phyloP scores from a whole-genome alignment of 371 early-diverging fungal species.

The Rhizopus delemar region DNA sequence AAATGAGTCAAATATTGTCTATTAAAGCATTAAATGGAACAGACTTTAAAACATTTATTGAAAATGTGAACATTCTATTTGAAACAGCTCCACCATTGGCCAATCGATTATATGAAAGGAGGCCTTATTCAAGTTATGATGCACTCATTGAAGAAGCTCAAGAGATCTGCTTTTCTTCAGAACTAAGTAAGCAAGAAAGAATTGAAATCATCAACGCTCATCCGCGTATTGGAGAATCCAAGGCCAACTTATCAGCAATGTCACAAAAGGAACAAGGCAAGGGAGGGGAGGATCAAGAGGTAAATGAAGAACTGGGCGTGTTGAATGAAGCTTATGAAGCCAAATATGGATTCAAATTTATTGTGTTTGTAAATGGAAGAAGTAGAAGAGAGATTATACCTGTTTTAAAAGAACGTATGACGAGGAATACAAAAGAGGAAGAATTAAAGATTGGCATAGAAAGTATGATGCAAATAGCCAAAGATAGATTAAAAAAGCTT shows the following conservation, averaged over 20 bases:
- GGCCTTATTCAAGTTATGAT: slow-evolving; percentile 69
- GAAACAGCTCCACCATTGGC: slow-evolving; percentile 88
- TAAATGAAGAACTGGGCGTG: slow-evolving; percentile 43
- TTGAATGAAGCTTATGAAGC: slow-evolving; percentile 76
- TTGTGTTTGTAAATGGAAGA: slow-evolving; percentile 87
- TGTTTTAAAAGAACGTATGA: slow-evolving; percentile 67
- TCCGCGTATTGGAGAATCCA: slow-evolving; percentile 86
- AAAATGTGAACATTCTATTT: slow-evolving; percentile 73
- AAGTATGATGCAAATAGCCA: slow-evolving; percentile 79
- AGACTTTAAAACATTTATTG: slow-evolving; percentile 55
- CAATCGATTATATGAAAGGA: slow-evolving; percentile 60
- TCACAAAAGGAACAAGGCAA: slow-evolving; percentile 82
- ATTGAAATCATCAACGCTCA: slow-evolving; percentile 82
- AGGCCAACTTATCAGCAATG: slow-evolving; percentile 66
- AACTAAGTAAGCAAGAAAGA: slow-evolving; percentile 61
- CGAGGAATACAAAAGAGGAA: slow-evolving; percentile 44
- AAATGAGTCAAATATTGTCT: slow-evolving; percentile 42
- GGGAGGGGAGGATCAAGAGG: slow-evolving; percentile 33
- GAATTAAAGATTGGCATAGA: slow-evolving; percentile 67
- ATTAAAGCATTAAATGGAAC: slow-evolving; percentile 73
- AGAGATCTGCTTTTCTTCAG: slow-evolving; percentile 45
- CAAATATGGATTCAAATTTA: slow-evolving; percentile 85
- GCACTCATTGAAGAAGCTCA: slow-evolving; percentile 65
- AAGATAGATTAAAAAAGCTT: slow-evolving; percentile 71
- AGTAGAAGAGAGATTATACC: slow-evolving; percentile 72